Evolutionary conservation across 2,329 filamentous ascomycete genomes (phyloP).

Genomic region (Drechslera avenae): DNA sequence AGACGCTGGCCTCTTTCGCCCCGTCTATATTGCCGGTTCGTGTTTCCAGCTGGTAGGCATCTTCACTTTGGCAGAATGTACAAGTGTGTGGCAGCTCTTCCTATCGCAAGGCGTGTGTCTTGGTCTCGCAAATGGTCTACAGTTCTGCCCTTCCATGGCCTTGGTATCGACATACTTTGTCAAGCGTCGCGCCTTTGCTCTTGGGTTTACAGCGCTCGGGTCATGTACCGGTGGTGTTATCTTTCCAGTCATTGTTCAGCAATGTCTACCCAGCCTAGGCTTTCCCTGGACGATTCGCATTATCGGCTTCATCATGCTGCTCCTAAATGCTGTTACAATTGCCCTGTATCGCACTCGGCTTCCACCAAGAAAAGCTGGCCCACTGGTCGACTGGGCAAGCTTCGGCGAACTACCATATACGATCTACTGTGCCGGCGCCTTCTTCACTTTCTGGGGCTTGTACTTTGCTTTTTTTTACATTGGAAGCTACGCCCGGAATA

Average conservation of each 20-base stretch:
- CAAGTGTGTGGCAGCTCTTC: conserved; percentile 42
- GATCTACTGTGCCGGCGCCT: conserved; percentile 45
- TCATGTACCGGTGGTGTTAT: conserved; percentile 39
- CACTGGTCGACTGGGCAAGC: conserved; percentile 49
- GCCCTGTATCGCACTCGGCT: conserved; percentile 46
- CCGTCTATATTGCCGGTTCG: conserved; percentile 32
- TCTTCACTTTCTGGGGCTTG: conserved; percentile 47
- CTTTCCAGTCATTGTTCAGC: conserved; percentile 41
- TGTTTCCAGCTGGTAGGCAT: conserved; percentile 44
- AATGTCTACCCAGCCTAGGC: conserved; percentile 37
- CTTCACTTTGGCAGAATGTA: conserved; percentile 37
- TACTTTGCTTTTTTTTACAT: conserved; percentile 56
- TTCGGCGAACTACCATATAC: conserved; percentile 50
- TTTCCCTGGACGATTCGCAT: conserved; percentile 68
- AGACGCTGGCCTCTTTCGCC: conserved; percentile 40
- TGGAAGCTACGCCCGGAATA: conserved; percentile 49
- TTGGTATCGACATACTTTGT: conserved; percentile 55
- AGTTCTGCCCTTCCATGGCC: conserved; percentile 59
- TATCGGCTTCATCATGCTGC: conserved; percentile 65
- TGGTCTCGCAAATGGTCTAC: conserved; percentile 59
- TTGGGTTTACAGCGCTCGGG: conserved; percentile 37
- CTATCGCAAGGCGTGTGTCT: conserved; percentile 61
- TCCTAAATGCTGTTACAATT: conserved; percentile 40
- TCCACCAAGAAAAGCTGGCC: conserved; percentile 50
- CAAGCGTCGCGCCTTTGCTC: conserved; percentile 35